Evolutionary conservation across 352 stramenopile genomes (phyloP).

Genomic region (Aphanomyces euteiches): DNA sequence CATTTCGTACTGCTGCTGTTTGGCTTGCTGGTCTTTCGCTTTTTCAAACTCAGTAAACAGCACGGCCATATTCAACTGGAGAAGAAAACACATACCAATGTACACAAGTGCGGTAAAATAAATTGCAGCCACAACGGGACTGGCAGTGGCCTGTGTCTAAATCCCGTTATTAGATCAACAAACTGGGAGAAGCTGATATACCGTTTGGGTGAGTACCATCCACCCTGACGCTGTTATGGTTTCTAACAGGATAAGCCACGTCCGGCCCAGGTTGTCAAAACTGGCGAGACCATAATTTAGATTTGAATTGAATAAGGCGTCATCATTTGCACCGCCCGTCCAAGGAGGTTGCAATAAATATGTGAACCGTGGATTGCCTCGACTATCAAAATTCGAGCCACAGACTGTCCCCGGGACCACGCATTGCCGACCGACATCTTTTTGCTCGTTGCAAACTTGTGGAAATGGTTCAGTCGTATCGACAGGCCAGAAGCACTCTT

Average conservation of each 20-base stretch:
- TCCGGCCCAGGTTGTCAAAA: constrained; percentile 86
- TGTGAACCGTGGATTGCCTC: constrained; percentile 63
- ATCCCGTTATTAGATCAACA: not conserved
- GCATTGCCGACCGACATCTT: constrained; percentile 16
- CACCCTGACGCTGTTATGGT: constrained; percentile 90
- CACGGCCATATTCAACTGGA: constrained; percentile 88
- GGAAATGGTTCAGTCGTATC: constrained; percentile 54
- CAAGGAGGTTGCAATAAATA: constrained; percentile 30
- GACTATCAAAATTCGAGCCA: constrained; percentile 58
- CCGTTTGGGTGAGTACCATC: constrained; percentile 63
- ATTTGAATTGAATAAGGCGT: constrained; percentile 52
- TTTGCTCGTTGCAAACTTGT: constrained; percentile 54
- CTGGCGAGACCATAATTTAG: constrained; percentile 82
- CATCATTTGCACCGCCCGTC: not conserved
- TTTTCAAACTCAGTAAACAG: constrained; percentile 61
- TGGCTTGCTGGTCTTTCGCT: constrained; percentile 29
- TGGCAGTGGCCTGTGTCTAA: constrained; percentile 43
- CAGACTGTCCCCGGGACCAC: constrained; percentile 36
- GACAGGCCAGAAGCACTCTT: constrained; percentile 87
- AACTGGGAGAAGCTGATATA: constrained; percentile 32
- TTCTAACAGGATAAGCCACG: constrained; percentile 86
- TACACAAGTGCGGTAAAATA: constrained; percentile 89
- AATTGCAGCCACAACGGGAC: constrained; percentile 45
- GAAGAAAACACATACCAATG: constrained; percentile 87
- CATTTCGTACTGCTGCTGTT: not conserved